Percentiles rank a stretch among this genome's conserved stretches.
These are phyloP conservation scores for Zalerion maritima DNA, from an alignment of 495 filamentous ascomycete species.

Conservation along the genomic window DNA sequence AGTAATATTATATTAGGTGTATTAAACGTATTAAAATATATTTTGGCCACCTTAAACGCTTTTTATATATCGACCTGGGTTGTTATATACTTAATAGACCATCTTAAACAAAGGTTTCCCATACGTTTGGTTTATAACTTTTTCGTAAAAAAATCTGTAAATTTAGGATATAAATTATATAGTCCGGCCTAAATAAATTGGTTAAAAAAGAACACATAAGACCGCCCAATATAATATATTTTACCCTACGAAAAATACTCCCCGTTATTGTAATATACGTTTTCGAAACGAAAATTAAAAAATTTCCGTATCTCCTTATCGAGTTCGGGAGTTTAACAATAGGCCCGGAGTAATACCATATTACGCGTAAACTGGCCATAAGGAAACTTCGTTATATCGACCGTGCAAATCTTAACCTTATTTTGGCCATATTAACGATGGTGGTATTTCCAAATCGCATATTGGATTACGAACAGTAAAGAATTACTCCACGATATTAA, in stretches of 20 bases:
- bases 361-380: constrained; percentile 17
- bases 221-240: constrained; percentile 9
- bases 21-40: constrained; percentile 1
- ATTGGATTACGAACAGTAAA: constrained; percentile 21
- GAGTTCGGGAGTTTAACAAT: constrained; percentile 6
- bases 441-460: constrained; percentile 12
- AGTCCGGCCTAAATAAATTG: constrained; percentile 1
- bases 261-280: constrained; percentile 16
- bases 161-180: constrained; percentile 2
- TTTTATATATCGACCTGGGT: constrained; percentile 1
- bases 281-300: constrained; percentile 2
- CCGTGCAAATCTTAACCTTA: constrained; percentile 16
- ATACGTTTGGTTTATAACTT: too few species aligned
- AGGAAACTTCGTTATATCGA: constrained; percentile 17
- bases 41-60: not conserved
- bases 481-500: constrained; percentile 28
- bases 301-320: constrained; percentile 5
- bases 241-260: constrained; percentile 24
- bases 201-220: constrained; percentile 5
- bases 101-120: not conserved
- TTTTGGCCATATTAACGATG: constrained; percentile 1
- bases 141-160: too few species aligned
- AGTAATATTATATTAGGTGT: not conserved
- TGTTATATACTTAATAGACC: constrained; percentile 1
- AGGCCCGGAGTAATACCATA: constrained; percentile 14